A percentile compares a stretch with the other conserved stretches of the same genome.
Evolutionary conservation across 2,329 filamentous ascomycete genomes (phyloP).

Genomic region (Tolypocladium tundrense): DNA sequence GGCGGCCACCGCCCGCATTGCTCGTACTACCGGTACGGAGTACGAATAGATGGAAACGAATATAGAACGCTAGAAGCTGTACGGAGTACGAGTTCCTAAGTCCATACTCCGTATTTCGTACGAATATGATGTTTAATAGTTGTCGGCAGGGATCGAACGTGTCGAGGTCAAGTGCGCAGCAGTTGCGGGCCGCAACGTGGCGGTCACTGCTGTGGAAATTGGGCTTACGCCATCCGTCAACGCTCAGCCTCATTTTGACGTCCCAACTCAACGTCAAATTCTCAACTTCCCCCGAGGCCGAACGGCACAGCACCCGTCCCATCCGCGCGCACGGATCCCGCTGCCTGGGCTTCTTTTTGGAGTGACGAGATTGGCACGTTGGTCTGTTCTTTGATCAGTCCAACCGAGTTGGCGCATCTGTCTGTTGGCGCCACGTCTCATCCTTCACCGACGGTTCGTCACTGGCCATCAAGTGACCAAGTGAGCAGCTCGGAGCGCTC

Average conservation of each 20-base stretch:
- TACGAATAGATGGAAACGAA: background rate
- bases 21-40: background rate
- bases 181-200: background rate
- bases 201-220: background rate
- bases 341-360: background rate
- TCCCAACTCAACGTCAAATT: background rate
- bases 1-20: background rate
- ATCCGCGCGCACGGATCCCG: background rate
- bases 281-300: no score
- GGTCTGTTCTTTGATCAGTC: background rate
- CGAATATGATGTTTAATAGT: background rate
- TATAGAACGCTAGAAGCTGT: no score
- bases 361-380: background rate
- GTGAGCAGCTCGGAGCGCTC: background rate
- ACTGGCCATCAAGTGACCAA: background rate
- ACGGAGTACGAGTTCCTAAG: no score
- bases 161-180: background rate
- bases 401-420: background rate
- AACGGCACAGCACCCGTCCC: background rate
- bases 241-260: background rate
- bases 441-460: background rate
- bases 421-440: background rate
- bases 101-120: background rate
- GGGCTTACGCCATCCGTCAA: background rate
- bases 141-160: background rate